Conservation (phyloP, 139 green algal genomes). For the Klebsormidium nitens region DNA sequence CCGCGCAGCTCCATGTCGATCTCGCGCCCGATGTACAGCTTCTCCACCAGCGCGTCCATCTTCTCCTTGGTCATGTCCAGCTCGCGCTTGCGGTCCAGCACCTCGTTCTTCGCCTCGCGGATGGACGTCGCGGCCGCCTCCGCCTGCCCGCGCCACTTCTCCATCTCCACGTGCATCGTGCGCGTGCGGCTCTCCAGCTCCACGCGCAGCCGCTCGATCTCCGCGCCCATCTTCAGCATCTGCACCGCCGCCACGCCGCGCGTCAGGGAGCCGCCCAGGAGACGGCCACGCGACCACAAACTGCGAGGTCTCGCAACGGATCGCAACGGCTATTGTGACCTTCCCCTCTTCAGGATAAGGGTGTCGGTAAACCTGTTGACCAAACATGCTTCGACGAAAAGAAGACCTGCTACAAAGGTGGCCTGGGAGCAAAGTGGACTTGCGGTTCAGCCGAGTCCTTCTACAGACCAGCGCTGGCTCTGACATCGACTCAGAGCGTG, state of each 20-base stretch:
- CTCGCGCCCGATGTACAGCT: conserved; percentile 30
- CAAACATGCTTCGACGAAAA: too few species aligned
- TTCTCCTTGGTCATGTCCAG: conserved; percentile 38
- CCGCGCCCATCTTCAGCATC: conserved; percentile 1
- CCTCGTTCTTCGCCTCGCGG: conserved; percentile 21
- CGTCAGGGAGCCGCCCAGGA: too few species aligned
- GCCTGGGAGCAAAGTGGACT: not conserved
- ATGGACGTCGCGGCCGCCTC: conserved; percentile 15
- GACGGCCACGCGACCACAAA: too few species aligned
- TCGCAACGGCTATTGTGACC: not conserved
- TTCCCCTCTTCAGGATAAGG: too few species aligned
- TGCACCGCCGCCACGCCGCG: not conserved
- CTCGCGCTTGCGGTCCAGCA: conserved; percentile 24
- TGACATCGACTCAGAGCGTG: too few species aligned
- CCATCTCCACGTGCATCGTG: conserved; percentile 17
- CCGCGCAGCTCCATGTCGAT: conserved; percentile 15
- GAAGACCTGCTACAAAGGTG: too few species aligned
- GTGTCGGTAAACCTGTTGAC: too few species aligned
- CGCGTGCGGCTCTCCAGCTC: conserved; percentile 15
- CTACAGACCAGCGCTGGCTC: too few species aligned
- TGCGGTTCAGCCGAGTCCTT: too few species aligned
- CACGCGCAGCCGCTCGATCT: conserved; percentile 18
- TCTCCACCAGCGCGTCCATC: conserved; percentile 31
- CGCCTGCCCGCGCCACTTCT: conserved; percentile 11
- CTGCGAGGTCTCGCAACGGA: not conserved